Base-by-base conservation (phyloP, 257 asterid genomes). In the Verbascum thapsus region DNA sequence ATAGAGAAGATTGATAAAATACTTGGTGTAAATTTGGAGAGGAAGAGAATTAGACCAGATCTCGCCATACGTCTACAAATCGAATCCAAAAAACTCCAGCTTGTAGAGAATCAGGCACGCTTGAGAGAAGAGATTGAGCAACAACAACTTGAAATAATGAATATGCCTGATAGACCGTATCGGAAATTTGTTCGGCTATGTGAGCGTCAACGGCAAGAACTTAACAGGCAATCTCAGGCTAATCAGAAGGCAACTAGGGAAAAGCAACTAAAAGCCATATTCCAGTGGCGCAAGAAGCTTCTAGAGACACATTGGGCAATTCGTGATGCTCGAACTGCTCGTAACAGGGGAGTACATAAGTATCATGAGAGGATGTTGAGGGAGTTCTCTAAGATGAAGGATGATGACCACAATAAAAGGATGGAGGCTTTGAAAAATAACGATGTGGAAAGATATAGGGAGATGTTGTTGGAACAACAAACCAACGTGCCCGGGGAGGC, bases 381-480 rank as follows among this genome's bases (percentile, higher is more conserved):
- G 78, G 99, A 94, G 81, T 94, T 90, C 74, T 90, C 96, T 53
- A 94, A 94, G 86, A 86, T 76, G 73, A 88, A 87, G 69, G 97
- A 94, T 72, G 99, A 85, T 57, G 95, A 72, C 69, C 96, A 89
- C 48, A 79, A 81, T 69, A 86, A 90, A 76, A 88, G 99, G 78
- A 94, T 94, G 99, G 99, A 94, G 67, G 99, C 99, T 32, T 74
- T 94, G 81, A 94, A 94, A 82, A 94, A 94, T 69, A 94, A 94
- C 67, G 99, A 94, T 64, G 99, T 94, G 1, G 99, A 94, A 75
- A 86, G 99, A 74, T 94, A 94, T 50, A 78, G 98, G 72, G 99
- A 94, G 83, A 92, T 92, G 97, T 72, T 94, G 80, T 78, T 94
- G 81, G 99, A 94, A 80, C 99, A 94, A 70, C 99, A 94, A 77